A percentile compares a stretch with the other conserved stretches of the same genome.
phyloP scores from a whole-genome alignment of 306 rosid species.

The Rosa persica region DNA sequence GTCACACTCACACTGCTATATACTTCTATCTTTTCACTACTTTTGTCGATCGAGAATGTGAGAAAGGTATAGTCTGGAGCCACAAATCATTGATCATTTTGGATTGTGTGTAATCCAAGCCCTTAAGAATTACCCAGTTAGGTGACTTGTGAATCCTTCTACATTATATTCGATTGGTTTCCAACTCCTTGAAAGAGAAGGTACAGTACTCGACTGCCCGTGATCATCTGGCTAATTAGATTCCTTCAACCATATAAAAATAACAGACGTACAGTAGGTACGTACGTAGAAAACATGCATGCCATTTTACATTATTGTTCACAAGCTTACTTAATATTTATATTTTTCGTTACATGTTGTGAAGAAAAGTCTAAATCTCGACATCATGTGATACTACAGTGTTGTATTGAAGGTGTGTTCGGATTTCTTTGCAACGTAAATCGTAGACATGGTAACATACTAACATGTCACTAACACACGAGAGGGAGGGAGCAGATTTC shows the following conservation, averaged over 20 bases:
- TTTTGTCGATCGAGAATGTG: conserved; percentile 2
- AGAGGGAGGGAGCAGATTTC: background rate
- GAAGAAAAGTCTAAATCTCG: too few species aligned
- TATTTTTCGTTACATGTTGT: background rate
- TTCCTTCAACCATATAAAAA: conserved; percentile 18
- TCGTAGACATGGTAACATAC: background rate
- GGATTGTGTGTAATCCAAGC: conserved; percentile 5
- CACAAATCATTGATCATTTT: background rate
- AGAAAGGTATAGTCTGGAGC: background rate
- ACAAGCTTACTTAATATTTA: background rate
- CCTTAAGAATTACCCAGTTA: conserved; percentile 9
- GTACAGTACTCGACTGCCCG: conserved; percentile 17
- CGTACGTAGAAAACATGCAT: background rate
- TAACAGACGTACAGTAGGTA: background rate
- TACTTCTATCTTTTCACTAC: background rate
- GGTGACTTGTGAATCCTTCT: conserved; percentile 17
- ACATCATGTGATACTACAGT: background rate
- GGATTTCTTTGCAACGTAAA: background rate
- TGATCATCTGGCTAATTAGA: conserved; percentile 34
- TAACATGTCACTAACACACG: background rate
- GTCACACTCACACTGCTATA: background rate
- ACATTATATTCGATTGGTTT: conserved; percentile 16
- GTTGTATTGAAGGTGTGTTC: background rate
- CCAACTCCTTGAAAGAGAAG: conserved; percentile 17
- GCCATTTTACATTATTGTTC: background rate